A percentile compares a stretch with the other conserved stretches of the same genome.
phyloP scores from a whole-genome alignment of 768 basidiomycete species.

The Leccinum variicolor region DNA sequence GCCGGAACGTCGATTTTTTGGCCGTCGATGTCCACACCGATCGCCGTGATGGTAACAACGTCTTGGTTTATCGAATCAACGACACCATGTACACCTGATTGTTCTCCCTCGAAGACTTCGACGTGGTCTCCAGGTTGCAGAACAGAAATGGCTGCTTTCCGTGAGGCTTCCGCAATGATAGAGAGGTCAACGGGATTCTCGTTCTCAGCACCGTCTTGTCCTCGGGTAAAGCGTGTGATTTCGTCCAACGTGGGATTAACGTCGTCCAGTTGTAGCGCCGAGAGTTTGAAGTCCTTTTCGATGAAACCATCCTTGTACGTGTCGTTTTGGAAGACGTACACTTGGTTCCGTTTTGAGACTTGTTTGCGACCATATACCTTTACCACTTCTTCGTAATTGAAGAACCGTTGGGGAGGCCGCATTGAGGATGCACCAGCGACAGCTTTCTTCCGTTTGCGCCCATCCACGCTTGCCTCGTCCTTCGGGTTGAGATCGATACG shows the following conservation, averaged over 20 bases:
- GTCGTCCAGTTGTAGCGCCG: constrained; percentile 75
- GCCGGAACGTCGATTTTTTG: constrained; percentile 85
- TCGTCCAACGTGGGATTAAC: constrained; percentile 96
- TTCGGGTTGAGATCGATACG: constrained; percentile 94
- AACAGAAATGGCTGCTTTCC: constrained; percentile 87
- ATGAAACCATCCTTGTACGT: constrained; percentile 94
- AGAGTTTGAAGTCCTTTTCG: constrained; percentile 91
- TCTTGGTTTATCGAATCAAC: constrained; percentile 89
- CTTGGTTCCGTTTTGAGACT: constrained; percentile 69
- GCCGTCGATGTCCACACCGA: constrained; percentile 80
- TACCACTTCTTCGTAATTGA: constrained; percentile 89
- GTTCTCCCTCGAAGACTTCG: constrained; percentile 97
- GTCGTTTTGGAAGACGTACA: constrained; percentile 88
- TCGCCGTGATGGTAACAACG: constrained; percentile 77
- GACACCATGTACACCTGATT: constrained; percentile 87
- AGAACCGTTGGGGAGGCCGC: constrained; percentile 88
- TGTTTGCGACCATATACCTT: constrained; percentile 80
- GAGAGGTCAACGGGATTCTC: constrained; percentile 81
- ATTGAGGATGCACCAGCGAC: constrained; percentile 47
- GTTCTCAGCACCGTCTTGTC: constrained; percentile 65
- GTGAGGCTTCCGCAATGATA: constrained; percentile 88
- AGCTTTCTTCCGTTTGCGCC: constrained; percentile 77
- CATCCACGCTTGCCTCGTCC: constrained; percentile 65
- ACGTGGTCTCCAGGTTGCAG: constrained; percentile 98
- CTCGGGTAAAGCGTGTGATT: constrained; percentile 84